Evolutionary conservation across 495 filamentous ascomycete genomes (phyloP).

Genomic region (Thermothielavioides terrestris): DNA sequence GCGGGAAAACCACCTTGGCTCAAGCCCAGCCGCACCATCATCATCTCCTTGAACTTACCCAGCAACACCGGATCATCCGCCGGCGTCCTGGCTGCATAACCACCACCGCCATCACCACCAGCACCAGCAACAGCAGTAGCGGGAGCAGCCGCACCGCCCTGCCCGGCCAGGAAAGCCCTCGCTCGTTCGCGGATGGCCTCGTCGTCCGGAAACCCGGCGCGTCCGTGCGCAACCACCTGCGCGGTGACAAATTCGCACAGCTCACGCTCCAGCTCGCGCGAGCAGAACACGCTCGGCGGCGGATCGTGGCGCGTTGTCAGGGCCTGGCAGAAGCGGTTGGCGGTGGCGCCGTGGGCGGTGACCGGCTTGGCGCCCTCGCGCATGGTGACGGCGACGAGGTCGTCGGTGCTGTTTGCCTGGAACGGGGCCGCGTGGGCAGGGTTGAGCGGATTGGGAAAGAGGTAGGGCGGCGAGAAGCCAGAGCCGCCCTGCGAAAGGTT

Average conservation of each 20-base stretch:
- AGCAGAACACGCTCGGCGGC: conserved; percentile 43
- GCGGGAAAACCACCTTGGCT: too few species aligned
- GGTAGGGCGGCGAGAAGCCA: conserved; percentile 42
- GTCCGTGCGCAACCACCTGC: conserved; percentile 15
- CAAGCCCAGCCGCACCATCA: conserved; percentile 12
- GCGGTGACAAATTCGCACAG: conserved; percentile 33
- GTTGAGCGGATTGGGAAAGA: conserved; percentile 25
- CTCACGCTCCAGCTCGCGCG: conserved; percentile 42
- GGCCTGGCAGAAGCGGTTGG: conserved; percentile 30
- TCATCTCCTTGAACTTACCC: conserved; percentile 40
- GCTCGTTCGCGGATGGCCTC: conserved; percentile 32
- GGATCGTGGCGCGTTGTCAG: conserved; percentile 28
- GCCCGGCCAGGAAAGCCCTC: conserved; percentile 34
- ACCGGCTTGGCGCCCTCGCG: conserved; percentile 28
- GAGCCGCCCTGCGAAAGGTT: conserved; percentile 34
- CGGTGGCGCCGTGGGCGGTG: conserved; percentile 29
- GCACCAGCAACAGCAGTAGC: too few species aligned
- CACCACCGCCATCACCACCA: too few species aligned
- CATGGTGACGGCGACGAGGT: conserved; percentile 20
- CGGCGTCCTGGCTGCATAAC: conserved; percentile 21
- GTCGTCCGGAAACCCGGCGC: conserved; percentile 31
- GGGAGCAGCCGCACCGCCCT: too few species aligned
- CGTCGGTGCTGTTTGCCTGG: background rate
- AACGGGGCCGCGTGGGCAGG: conserved; percentile 10
- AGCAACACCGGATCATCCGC: conserved; percentile 43